Base-by-base conservation (phyloP, 805 yeast species). In the Metschnikowia colocasiae region DNA sequence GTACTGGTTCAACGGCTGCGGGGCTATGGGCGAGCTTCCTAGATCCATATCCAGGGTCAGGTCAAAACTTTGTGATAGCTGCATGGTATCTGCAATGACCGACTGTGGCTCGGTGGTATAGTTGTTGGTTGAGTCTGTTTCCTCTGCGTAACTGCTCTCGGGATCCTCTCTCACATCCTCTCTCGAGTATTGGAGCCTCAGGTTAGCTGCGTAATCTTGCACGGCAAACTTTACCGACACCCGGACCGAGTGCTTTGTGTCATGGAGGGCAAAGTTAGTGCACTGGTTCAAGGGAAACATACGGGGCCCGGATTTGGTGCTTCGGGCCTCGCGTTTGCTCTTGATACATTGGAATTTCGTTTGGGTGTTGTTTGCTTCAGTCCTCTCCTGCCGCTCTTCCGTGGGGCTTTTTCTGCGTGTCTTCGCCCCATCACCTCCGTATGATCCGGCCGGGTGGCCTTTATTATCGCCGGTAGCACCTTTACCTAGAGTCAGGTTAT, bases 221-320 rank as follows among this genome's bases (percentile, higher is more conserved):
- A 43, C 35, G 2, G 49, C 47, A 19, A 29, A 38, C 29, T 16
- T 31, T 13, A 50, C 41, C 2, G 56, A 45, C 15, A 48, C 43
- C 22, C 49, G 39, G 9, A 48, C 22, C 3, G 53, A 50, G 9
- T 48, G 41, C 25, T 39, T 42, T 12, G 54, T 27, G 13, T 54
- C 56, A 2, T 38, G 32, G 8, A 52, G 52, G 1, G 32, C 10
- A 3, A 37, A 20, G n/a, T 52, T 47, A 2, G 51, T 38, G 40
- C 56, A 52, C 29, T 50, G 54, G 27, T 46, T 41, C 29, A 52
- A 46, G 10, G 50, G 54, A 19, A 49, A 53, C 43, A 31, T 40
- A 10, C 35, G 30, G 20, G 37, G 36, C 5, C 36, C 43, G 4
- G 13, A 12, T 16, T 23, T 22, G 22, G 36, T 5, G 30, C 29